Evolutionary conservation across 371 early-diverging fungal genomes (phyloP), one percentile per base, ranked within the genome.

Genomic region (Mycotypha africana): DNA sequence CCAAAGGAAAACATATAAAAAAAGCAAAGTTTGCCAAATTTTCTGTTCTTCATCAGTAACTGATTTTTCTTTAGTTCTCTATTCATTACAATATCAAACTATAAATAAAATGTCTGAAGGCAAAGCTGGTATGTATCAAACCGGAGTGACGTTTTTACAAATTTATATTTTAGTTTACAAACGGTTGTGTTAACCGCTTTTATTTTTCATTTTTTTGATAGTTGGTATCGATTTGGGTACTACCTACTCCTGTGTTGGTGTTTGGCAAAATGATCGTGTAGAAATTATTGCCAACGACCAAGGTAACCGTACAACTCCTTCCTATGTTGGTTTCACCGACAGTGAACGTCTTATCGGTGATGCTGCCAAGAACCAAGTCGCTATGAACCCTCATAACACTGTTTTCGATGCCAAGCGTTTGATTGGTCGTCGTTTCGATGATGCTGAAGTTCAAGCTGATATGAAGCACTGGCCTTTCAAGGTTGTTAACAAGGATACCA

Each of bases 241-340:
- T 58, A 97, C 97, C 14, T 92, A 95, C 82, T 93, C 95, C 22
- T 95, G 94, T 63, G 92, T 92, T 34, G 85, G 94, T 49, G 85
- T 93, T 30, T 88, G 89, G 62, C 89, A 89, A 67, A 85, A 78
- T 54, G 91, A 94, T 43, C 75, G 85, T 50, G 92, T 89, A 42
- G 76, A 78, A 49, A 87, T 91, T 52, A 80, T 89, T 47, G 77
- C 79, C 56, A 86, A 88, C 67, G 78, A 82, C 43, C 79, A 78
- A 50, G 89, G 89, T 38, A 65, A 82, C 65, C 77, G 86, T 49
- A 89, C 86, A 44, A 89, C 88, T 23, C 90, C 93, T 8, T 88
- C 89, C 7, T 85, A 83, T 58, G 88, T 92, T 35, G 78, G 79
- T n/a, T 82, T 82, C 62, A 80, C 83, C 54, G 81, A 79, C 35